phyloP scores from a whole-genome alignment of 495 filamentous ascomycete genomes.

The Saxophila tyrrhenica region DNA sequence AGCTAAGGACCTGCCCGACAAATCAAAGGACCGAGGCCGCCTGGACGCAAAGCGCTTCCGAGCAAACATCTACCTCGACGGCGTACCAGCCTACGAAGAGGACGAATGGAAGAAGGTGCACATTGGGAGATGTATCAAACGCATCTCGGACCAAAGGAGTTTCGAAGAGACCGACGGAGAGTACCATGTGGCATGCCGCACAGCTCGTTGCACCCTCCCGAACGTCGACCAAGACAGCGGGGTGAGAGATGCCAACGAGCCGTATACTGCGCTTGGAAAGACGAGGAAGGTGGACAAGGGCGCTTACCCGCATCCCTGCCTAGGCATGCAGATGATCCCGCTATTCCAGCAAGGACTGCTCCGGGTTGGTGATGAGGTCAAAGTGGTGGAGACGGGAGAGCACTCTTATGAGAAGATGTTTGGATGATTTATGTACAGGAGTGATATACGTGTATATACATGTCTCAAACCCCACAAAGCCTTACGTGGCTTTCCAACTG shows the following conservation, averaged over 20 bases:
- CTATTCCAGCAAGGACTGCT: slow-evolving; percentile 37
- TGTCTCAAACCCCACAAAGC: too few relatives aligned
- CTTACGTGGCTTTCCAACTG: too few relatives aligned
- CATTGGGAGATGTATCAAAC: slow-evolving; percentile 34
- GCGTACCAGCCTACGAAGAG: slow-evolving; percentile 53
- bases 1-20: slow-evolving; percentile 22
- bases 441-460: not conserved
- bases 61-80: slow-evolving; percentile 68
- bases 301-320: slow-evolving; percentile 54
- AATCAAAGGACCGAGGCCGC: slow-evolving; percentile 10
- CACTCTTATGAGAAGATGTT: slow-evolving; percentile 42
- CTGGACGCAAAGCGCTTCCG: slow-evolving; percentile 66
- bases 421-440: slow-evolving; percentile 4
- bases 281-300: slow-evolving; percentile 68
- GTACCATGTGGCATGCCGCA: slow-evolving; percentile 58
- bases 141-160: not conserved
- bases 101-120: slow-evolving; percentile 67
- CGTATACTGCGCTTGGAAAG: slow-evolving; percentile 56
- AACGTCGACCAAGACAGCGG: slow-evolving; percentile 72
- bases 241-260: slow-evolving; percentile 56
- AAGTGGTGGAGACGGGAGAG: slow-evolving; percentile 48
- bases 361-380: slow-evolving; percentile 48
- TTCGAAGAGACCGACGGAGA: slow-evolving; percentile 15
- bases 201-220: slow-evolving; percentile 65
- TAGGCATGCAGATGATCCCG: slow-evolving; percentile 78